Conservation (phyloP, 352 stramenopile genomes). For the Phytophthora tentaculata region DNA sequence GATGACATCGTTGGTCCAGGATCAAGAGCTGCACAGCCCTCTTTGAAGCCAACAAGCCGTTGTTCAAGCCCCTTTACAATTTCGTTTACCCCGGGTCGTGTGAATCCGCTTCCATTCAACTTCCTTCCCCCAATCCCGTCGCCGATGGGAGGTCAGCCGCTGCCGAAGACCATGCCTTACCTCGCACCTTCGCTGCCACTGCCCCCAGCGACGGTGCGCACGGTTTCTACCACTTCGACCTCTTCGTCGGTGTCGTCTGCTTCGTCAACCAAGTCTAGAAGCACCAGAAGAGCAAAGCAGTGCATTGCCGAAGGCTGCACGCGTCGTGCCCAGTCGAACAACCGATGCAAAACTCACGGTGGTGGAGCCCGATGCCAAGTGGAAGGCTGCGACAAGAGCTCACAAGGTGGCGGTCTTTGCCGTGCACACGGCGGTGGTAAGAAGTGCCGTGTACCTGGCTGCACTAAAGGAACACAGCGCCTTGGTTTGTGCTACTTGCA, state of each 20-base stretch:
- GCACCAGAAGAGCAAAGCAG: slow-evolving; percentile 60
- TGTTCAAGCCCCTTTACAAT: slow-evolving; percentile 24
- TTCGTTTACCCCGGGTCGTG: slow-evolving; percentile 23
- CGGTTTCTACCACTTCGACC: slow-evolving; percentile 33
- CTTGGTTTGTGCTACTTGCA: slow-evolving; percentile 84
- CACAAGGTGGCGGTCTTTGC: slow-evolving; percentile 70
- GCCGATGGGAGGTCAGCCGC: slow-evolving; percentile 13
- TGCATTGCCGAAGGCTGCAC: slow-evolving; percentile 68
- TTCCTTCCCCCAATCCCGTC: slow-evolving; percentile 27
- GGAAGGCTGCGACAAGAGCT: slow-evolving; percentile 75
- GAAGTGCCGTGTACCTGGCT: slow-evolving; percentile 70
- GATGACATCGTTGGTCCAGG: slow-evolving; percentile 46
- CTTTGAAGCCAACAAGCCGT: slow-evolving; percentile 24
- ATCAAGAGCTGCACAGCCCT: slow-evolving; percentile 35
- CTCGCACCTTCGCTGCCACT: slow-evolving; percentile 25
- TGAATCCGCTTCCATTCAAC: slow-evolving; percentile 40
- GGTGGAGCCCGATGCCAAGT: slow-evolving; percentile 79
- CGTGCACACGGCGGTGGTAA: slow-evolving; percentile 64
- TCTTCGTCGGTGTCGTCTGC: slow-evolving; percentile 32
- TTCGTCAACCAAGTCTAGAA: slow-evolving; percentile 38
- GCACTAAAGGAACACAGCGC: slow-evolving; percentile 79
- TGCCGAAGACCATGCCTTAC: slow-evolving; percentile 30
- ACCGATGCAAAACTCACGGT: slow-evolving; percentile 84
- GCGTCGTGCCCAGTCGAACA: slow-evolving; percentile 77
- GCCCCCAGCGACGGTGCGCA: slow-evolving; percentile 28